Evolutionary conservation across 1,284 basidiomycete genomes (phyloP).

Genomic region (Rhodotorula sp.): DNA sequence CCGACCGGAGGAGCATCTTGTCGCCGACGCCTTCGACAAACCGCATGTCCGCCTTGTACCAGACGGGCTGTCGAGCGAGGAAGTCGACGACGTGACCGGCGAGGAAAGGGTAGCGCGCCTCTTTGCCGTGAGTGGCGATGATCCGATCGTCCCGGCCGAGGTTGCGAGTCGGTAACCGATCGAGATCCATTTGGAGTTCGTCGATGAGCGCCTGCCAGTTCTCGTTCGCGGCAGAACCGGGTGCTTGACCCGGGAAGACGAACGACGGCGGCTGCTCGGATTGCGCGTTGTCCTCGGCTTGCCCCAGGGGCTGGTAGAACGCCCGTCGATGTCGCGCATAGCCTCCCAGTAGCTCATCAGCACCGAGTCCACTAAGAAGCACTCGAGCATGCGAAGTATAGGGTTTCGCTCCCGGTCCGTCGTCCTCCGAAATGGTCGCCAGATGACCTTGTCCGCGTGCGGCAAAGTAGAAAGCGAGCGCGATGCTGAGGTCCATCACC

Average conservation of each 20-base stretch:
- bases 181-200: conserved; percentile 91
- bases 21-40: conserved; percentile 69
- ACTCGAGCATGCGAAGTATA: conserved; percentile 78
- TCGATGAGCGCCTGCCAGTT: conserved; percentile 73
- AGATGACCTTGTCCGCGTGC: conserved; percentile 70
- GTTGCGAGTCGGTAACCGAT: conserved; percentile 79
- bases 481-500: conserved; percentile 92
- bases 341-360: conserved; percentile 92
- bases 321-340: conserved; percentile 85
- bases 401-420: conserved; percentile 43
- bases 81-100: conserved; percentile 73
- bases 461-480: conserved; percentile 88
- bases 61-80: conserved; percentile 65
- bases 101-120: conserved; percentile 85
- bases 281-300: neutral
- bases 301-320: conserved; percentile 51
- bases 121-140: conserved; percentile 81
- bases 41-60: conserved; percentile 74
- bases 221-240: neutral
- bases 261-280: neutral
- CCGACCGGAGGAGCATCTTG: conserved; percentile 75
- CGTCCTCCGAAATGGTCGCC: neutral
- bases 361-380: conserved; percentile 85
- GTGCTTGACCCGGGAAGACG: neutral
- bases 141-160: conserved; percentile 91